Conservation (phyloP, 2,329 filamentous ascomycete genomes). For the Calonectria naviculata region DNA sequence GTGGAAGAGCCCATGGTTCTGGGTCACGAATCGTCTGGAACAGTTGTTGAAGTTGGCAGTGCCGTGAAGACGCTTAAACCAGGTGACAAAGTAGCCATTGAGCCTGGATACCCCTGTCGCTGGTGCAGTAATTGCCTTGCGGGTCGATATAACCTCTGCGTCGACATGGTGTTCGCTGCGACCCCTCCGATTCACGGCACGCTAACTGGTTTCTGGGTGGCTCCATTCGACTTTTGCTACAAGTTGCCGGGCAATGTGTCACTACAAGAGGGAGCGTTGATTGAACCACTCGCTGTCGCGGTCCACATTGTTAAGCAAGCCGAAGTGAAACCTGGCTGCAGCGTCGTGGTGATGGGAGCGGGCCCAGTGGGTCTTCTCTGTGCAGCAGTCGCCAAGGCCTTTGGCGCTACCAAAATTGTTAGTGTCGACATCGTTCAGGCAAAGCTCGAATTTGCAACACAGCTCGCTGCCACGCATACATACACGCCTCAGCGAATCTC, state of each 20-base stretch:
- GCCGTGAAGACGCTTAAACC: slow-evolving; percentile 69
- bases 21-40: slow-evolving; percentile 74
- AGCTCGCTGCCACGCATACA: neutral
- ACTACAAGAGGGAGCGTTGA: slow-evolving; percentile 85
- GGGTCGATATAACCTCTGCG: slow-evolving; percentile 91
- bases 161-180: slow-evolving; percentile 87
- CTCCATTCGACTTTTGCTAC: slow-evolving; percentile 92
- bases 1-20: slow-evolving; percentile 84
- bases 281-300: slow-evolving; percentile 87
- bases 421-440: neutral
- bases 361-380: neutral
- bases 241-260: slow-evolving; percentile 81
- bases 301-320: slow-evolving; percentile 81
- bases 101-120: slow-evolving; percentile 90
- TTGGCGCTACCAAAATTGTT: neutral
- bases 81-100: slow-evolving; percentile 87
- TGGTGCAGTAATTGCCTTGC: slow-evolving; percentile 80
- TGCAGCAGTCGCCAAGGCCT: neutral
- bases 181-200: slow-evolving; percentile 92
- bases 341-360: neutral
- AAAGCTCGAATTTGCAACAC: neutral
- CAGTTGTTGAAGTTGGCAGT: slow-evolving; percentile 76
- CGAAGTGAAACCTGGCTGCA: neutral
- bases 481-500: neutral
- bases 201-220: slow-evolving; percentile 78